Conservation (phyloP, 441 rosid species). For the Aquilaria agallochum region DNA sequence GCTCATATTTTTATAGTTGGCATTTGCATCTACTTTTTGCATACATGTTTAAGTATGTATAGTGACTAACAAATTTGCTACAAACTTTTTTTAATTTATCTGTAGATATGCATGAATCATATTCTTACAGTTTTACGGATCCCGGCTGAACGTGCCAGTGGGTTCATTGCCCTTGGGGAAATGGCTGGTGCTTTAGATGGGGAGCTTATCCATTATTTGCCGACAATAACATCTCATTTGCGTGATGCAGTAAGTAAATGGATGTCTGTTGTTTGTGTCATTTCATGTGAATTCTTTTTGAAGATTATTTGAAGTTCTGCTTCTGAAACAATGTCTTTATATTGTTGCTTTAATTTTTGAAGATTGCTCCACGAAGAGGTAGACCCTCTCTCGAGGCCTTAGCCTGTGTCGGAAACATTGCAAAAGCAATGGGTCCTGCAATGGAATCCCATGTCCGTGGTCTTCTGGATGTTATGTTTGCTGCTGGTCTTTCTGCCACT, state of each 20-base stretch:
- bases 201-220: conserved; percentile 93
- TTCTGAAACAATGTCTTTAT: too few species aligned
- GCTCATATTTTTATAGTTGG: conserved; percentile 10
- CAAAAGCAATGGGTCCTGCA: conserved; percentile 92
- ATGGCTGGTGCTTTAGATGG: conserved; percentile 99
- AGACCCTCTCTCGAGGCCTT: conserved; percentile 97
- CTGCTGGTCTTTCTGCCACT: conserved; percentile 83
- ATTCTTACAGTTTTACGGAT: conserved; percentile 83
- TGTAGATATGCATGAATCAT: conserved; percentile 98
- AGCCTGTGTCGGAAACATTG: conserved; percentile 98
- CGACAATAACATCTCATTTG: conserved; percentile 91
- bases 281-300: too few species aligned
- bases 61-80: too few species aligned
- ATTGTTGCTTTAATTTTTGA: conserved; percentile 14
- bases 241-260: conserved; percentile 87
- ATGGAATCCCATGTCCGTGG: conserved; percentile 88
- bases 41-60: neutral
- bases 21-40: neutral
- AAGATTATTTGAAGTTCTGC: too few species aligned
- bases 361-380: conserved; percentile 99
- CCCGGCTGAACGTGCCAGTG: conserved; percentile 99
- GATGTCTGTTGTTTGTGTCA: conserved; percentile 11
- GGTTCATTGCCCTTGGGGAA: conserved; percentile 98
- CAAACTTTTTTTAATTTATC: conserved; percentile 10
- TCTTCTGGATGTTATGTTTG: conserved; percentile 87